A percentile compares a stretch with the other conserved stretches of the same genome.
These are phyloP conservation scores for Corylus americana DNA, from an alignment of 306 rosid genomes.

Conservation along the genomic window DNA sequence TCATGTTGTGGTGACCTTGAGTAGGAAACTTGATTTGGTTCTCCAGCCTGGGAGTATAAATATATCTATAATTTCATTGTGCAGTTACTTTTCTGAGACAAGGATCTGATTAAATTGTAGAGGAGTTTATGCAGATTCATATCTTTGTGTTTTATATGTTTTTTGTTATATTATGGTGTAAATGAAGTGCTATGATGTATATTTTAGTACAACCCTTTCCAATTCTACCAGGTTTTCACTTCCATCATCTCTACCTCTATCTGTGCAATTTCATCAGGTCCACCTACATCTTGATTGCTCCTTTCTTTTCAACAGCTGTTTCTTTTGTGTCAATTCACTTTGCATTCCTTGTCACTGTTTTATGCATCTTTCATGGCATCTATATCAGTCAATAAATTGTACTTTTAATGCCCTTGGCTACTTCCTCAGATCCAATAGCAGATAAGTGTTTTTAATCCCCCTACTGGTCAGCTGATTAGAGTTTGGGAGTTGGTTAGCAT, in stretches of 20 bases:
- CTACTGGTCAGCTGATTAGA: too few relatives aligned
- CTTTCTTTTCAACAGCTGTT: neutral
- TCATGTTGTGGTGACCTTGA: neutral
- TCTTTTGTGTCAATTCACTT: neutral
- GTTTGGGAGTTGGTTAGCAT: too few relatives aligned
- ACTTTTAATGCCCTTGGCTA: neutral
- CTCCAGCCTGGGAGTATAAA: constrained; percentile 1
- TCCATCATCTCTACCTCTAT: neutral
- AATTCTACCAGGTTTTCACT: neutral
- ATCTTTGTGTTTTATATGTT: neutral
- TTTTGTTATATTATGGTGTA: neutral
- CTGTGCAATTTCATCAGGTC: neutral
- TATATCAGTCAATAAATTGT: neutral
- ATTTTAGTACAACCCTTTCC: neutral
- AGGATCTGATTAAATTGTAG: neutral
- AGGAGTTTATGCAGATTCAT: neutral
- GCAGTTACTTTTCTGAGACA: constrained; percentile 13
- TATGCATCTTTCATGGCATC: neutral
- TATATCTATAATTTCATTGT: constrained; percentile 13
- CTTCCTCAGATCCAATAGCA: neutral
- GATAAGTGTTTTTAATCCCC: neutral
- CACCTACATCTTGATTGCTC: neutral
- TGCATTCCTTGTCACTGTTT: neutral
- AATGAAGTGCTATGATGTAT: neutral
- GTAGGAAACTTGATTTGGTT: neutral